Percentiles rank a stretch among this genome's conserved stretches.
phyloP scores from a whole-genome alignment of 805 yeast species.

The Kluyveromyces lactis region DNA sequence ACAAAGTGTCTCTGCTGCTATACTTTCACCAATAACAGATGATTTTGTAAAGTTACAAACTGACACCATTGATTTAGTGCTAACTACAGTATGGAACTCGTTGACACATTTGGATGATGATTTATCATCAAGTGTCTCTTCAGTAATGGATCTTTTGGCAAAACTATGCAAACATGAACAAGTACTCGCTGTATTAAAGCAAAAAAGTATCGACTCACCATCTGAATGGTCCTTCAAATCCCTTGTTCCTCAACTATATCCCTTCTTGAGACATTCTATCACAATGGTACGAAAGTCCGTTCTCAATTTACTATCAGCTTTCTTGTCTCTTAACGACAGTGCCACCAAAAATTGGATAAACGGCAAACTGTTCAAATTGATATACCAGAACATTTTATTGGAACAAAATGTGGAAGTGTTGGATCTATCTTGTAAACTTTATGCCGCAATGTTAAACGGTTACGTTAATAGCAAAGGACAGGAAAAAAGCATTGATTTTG shows the following conservation, averaged over 20 bases:
- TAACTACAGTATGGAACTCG: constrained; percentile 84
- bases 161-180: constrained; percentile 75
- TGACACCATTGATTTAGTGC: constrained; percentile 35
- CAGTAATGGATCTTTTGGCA: constrained; percentile 89
- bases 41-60: constrained; percentile 67
- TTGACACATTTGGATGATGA: constrained; percentile 82
- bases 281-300: constrained; percentile 87
- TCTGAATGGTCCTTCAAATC: constrained; percentile 52
- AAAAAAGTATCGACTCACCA: constrained; percentile 43
- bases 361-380: constrained; percentile 59
- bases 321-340: constrained; percentile 50
- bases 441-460: constrained; percentile 45
- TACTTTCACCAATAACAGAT: constrained; percentile 81
- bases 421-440: constrained; percentile 53
- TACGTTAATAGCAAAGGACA: constrained; percentile 26
- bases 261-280: constrained; percentile 89
- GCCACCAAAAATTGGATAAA: constrained; percentile 64
- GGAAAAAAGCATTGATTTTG: constrained; percentile 39
- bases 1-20: constrained; percentile 93
- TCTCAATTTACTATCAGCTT: constrained; percentile 68
- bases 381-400: constrained; percentile 79
- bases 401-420: constrained; percentile 80
- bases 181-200: constrained; percentile 65
- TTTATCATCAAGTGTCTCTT: constrained; percentile 87
- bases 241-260: constrained; percentile 84